Evolutionary conservation across 495 filamentous ascomycete genomes (phyloP).

Genomic region (Penicillium soppii): DNA sequence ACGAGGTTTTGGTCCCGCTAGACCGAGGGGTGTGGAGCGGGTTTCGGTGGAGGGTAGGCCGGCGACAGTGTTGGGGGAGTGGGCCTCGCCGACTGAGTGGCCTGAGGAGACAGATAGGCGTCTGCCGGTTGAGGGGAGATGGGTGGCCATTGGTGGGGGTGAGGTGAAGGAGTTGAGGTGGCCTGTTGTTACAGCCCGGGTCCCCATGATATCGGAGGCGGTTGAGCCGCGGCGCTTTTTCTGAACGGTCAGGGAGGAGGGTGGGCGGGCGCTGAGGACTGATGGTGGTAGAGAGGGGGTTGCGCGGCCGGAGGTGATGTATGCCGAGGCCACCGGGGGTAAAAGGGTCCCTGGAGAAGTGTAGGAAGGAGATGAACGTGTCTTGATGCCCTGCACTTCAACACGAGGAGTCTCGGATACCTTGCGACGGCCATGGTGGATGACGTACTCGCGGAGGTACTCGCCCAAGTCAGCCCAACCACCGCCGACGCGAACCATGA

Average conservation of each 20-base stretch:
- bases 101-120: conserved; percentile 41
- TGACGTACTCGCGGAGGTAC: conserved; percentile 89
- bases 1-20: conserved; percentile 49
- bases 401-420: conserved; percentile 43
- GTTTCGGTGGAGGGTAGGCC: conserved; percentile 10
- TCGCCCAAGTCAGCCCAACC: conserved; percentile 95
- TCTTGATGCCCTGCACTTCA: conserved; percentile 41
- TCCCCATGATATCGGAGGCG: conserved; percentile 33
- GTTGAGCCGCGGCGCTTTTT: conserved; percentile 41
- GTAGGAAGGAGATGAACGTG: conserved; percentile 35
- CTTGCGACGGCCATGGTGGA: conserved; percentile 70
- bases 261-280: conserved; percentile 36
- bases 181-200: conserved; percentile 30
- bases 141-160: conserved; percentile 25
- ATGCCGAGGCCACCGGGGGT: conserved; percentile 13
- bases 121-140: conserved; percentile 22
- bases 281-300: conserved; percentile 37
- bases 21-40: conserved; percentile 41
- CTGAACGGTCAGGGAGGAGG: conserved; percentile 41
- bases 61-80: conserved; percentile 20
- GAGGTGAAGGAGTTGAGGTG: conserved; percentile 33
- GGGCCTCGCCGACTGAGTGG: conserved; percentile 30
- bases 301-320: conserved; percentile 26
- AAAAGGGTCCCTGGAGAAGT: conserved; percentile 28
- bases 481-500: conserved; percentile 96